Evolutionary conservation across 1,284 basidiomycete species (phyloP), one percentile per base, ranked within the genome.

Genomic region (Rhodotorula sp.): DNA sequence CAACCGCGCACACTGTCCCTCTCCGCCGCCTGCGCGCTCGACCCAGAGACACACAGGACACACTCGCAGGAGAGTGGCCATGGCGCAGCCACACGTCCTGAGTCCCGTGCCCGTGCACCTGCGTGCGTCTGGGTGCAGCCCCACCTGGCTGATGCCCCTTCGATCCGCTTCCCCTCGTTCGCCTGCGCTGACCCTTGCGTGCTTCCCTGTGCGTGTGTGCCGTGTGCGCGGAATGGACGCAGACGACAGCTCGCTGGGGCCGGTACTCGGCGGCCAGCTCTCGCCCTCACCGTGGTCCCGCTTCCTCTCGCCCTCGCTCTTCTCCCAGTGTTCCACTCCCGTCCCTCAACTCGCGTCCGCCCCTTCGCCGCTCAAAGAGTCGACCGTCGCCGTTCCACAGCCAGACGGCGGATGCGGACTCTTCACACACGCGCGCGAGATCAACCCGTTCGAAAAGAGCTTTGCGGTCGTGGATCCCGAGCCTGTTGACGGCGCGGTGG

Each of bases 391-490:
- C 30, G 9, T 11, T 8, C 37, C 59, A 50, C 31, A 62, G 61
- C 63, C 65, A 62, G 28, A 50, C 66, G 40, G 40, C 3, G 40
- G 40, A 44, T 44, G 40, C 18, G 55, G 62, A 10, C 48, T 65
- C 11, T 71, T 68, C 34, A 64, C 66, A 3, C 69, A 71, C 37
- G 56, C 62, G 15, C 53, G 54, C 16, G 69, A 71, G 56, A 71
- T 71, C 63, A 71, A 71, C 60, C 69, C 69, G 18, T 71, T 71
- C 60, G 69, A 71, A 53, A 59, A 64, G 55, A 59, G 56, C 40
- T 58, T 67, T 13, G 40, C 48, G 20, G 31, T 52, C 59, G 7
- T 54, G 64, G 56, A 69, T 46, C 40, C 30, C 15, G 16, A 16
- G 11, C 16, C 13, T 6, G 59, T 31, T 2, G 40, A 18, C 3